Evolutionary conservation across 2,329 filamentous ascomycete genomes (phyloP).

Genomic region (Ophiostoma tasmaniense): DNA sequence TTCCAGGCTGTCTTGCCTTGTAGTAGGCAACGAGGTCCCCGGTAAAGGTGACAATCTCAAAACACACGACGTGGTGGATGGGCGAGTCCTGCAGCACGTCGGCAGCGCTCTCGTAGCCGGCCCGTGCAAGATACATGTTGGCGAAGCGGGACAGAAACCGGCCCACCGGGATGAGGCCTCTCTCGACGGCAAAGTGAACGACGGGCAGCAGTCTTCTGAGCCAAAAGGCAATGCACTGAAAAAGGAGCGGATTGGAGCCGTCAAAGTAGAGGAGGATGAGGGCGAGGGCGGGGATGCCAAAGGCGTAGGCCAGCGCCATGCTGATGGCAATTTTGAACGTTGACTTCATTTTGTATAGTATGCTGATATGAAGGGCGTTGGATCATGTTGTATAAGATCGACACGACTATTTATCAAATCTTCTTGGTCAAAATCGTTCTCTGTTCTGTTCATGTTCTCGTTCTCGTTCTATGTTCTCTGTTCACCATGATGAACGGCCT

Average conservation of each 20-base stretch:
- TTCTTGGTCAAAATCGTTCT: too few species aligned
- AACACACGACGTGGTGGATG: not conserved
- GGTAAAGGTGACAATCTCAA: not conserved
- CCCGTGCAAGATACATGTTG: not conserved
- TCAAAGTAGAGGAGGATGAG: not conserved
- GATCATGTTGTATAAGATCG: too few species aligned
- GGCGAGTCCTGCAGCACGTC: not conserved
- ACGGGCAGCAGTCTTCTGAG: not conserved
- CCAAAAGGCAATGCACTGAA: constrained; percentile 3
- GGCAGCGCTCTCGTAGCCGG: not conserved
- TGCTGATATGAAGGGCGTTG: not conserved
- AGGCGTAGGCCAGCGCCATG: not conserved
- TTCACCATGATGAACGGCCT: too few species aligned
- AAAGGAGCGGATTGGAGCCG: not conserved
- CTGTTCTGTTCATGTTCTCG: too few species aligned
- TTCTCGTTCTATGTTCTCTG: too few species aligned
- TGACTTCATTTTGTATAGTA: not conserved
- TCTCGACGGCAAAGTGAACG: not conserved
- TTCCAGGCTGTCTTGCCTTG: too few species aligned
- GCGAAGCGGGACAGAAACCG: not conserved
- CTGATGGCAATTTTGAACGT: not conserved
- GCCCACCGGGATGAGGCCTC: not conserved
- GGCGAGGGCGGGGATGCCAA: not conserved
- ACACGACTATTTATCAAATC: too few species aligned
- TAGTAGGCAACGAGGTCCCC: not conserved